A percentile compares a stretch with the other conserved stretches of the same genome.
phyloP scores from a whole-genome alignment of 768 basidiomycete genomes.

The Naganishia kalamii region DNA sequence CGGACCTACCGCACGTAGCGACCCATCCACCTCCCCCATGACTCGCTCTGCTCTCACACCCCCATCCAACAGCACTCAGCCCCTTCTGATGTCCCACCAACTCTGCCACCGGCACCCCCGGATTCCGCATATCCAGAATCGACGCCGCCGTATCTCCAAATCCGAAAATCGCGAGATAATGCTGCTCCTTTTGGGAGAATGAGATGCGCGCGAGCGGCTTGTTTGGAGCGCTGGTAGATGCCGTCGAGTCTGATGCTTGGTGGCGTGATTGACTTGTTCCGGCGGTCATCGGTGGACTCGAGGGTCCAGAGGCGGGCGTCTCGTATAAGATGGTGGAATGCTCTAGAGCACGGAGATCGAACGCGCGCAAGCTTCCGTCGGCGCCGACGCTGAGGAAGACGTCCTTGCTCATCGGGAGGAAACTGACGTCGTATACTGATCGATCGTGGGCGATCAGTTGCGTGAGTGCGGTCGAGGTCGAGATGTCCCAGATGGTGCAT shows the following conservation, averaged over 20 bases:
- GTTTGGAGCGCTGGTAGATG: conserved; percentile 18
- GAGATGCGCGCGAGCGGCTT: conserved; percentile 43
- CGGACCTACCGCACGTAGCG: conserved; percentile 69
- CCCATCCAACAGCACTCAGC: conserved; percentile 82
- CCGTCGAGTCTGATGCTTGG: neutral
- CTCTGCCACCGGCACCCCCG: conserved; percentile 90
- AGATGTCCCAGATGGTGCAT: conserved; percentile 98
- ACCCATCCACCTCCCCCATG: conserved; percentile 64
- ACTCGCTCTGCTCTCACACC: conserved; percentile 52
- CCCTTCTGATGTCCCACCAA: conserved; percentile 67
- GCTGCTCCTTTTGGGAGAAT: conserved; percentile 53
- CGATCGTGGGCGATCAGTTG: conserved; percentile 96
- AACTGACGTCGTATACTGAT: conserved; percentile 80
- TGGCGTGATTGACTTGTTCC: neutral
- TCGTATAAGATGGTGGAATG: conserved; percentile 98
- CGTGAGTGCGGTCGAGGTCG: conserved; percentile 84
- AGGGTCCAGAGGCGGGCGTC: conserved; percentile 37
- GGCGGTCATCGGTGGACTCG: neutral
- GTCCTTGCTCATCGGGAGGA: conserved; percentile 90
- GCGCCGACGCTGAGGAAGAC: conserved; percentile 98
- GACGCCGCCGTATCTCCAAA: conserved; percentile 84
- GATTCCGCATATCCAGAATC: conserved; percentile 93
- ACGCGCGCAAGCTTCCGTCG: conserved; percentile 90
- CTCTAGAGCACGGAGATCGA: conserved; percentile 90
- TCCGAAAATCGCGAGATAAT: conserved; percentile 96